phyloP scores from a whole-genome alignment of 2,329 filamentous ascomycete genomes.

The Grosmannia serpens region DNA sequence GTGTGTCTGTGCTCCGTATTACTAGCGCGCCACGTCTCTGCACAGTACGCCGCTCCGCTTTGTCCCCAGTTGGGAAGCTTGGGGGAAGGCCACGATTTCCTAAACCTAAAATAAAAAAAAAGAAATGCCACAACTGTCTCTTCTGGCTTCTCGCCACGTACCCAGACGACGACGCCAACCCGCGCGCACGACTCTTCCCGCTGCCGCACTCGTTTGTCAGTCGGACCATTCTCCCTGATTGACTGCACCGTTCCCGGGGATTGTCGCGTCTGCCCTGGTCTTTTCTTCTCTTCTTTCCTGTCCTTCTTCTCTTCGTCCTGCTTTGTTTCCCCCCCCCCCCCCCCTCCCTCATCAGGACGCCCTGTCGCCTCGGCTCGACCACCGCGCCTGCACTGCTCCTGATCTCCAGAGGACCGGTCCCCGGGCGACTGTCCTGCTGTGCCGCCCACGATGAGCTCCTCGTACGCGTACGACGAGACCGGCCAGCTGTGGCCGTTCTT shows the following conservation, averaged over 20 bases:
- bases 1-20: too few relatives aligned
- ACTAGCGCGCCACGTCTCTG: too few relatives aligned
- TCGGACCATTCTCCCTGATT: background rate
- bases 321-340: background rate
- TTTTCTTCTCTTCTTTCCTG: background rate
- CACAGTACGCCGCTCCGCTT: background rate
- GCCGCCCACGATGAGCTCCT: constrained; percentile 63
- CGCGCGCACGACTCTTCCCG: background rate
- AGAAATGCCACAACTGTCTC: background rate
- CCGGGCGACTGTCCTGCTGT: background rate
- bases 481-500: constrained; percentile 99
- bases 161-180: background rate
- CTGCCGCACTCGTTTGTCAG: background rate
- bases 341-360: too few relatives aligned
- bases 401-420: background rate
- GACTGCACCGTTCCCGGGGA: too few relatives aligned
- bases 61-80: background rate
- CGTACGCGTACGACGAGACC: constrained; percentile 98
- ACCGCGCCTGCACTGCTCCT: too few relatives aligned
- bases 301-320: background rate
- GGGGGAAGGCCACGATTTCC: constrained; percentile 3
- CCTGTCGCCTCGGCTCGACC: too few relatives aligned
- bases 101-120: background rate
- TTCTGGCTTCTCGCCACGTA: background rate
- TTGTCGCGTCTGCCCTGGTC: background rate